These are phyloP conservation scores for Pseudonitzschia multiseries DNA, from an alignment of 108 stramenopile genomes.

Conservation along the genomic window DNA sequence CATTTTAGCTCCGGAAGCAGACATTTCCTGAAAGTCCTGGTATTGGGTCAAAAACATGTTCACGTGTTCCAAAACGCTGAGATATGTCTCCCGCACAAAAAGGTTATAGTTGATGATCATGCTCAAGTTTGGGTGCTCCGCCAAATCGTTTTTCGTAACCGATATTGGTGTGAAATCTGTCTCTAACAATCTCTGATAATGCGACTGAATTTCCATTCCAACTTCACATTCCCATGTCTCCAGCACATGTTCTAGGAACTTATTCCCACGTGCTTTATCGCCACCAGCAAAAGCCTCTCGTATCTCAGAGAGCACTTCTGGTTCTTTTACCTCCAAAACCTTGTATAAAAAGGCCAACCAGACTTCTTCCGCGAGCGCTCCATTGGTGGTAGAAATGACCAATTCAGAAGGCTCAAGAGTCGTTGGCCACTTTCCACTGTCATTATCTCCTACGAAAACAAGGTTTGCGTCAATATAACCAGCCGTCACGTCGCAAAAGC, in stretches of 20 bases:
- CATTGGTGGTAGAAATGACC: constrained; percentile 26
- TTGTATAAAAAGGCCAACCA: constrained; percentile 26
- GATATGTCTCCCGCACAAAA: constrained; percentile 12
- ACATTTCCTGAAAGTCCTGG: background rate
- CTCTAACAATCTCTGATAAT: constrained; percentile 19
- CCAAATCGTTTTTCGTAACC: constrained; percentile 7
- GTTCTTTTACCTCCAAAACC: constrained; percentile 16
- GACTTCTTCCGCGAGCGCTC: constrained; percentile 31
- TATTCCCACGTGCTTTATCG: background rate
- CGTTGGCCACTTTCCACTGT: constrained; percentile 20
- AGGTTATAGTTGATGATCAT: constrained; percentile 26
- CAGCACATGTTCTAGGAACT: constrained; percentile 10
- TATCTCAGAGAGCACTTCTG: background rate
- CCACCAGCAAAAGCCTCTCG: constrained; percentile 7
- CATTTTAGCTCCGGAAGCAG: constrained; percentile 1
- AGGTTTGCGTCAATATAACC: constrained; percentile 23
- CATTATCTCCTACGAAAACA: constrained; percentile 8
- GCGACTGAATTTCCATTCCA: constrained; percentile 6
- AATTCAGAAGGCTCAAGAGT: constrained; percentile 23
- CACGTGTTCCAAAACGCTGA: constrained; percentile 6
- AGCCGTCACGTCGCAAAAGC: constrained; percentile 37
- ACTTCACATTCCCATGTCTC: constrained; percentile 16
- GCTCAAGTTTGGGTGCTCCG: constrained; percentile 14
- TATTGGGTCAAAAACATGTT: background rate
- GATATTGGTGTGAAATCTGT: constrained; percentile 6